Percentiles rank a stretch among this genome's conserved stretches.
Evolutionary conservation across 345 rosid genomes (phyloP).

Genomic region (Eutrema japonicum): DNA sequence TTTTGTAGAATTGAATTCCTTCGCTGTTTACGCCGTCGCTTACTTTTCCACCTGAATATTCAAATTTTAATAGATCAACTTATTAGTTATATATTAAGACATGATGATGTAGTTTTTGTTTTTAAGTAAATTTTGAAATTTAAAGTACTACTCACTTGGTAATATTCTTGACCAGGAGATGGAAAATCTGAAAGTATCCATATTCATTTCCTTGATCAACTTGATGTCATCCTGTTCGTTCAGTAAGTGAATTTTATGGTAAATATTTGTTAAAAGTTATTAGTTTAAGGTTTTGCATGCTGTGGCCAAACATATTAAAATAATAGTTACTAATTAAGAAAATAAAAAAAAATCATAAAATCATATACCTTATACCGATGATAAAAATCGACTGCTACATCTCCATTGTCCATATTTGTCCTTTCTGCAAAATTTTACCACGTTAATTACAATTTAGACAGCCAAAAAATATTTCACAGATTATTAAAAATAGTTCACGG

Average conservation of each 20-base stretch:
- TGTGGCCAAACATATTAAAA: neutral
- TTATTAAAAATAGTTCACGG: too few species aligned
- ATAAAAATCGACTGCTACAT: constrained; percentile 50
- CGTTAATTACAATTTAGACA: neutral
- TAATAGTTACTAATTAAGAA: too few species aligned
- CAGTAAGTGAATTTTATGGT: neutral
- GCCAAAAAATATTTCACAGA: neutral
- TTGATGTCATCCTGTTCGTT: constrained; percentile 49
- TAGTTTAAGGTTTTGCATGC: too few species aligned
- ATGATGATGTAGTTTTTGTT: neutral
- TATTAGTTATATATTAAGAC: neutral
- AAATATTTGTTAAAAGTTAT: neutral
- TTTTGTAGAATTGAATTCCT: constrained; percentile 53
- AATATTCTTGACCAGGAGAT: constrained; percentile 53
- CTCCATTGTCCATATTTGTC: constrained; percentile 49
- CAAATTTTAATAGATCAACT: neutral
- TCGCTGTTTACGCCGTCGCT: constrained; percentile 47
- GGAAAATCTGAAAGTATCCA: constrained; percentile 51
- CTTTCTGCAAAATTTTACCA: constrained; percentile 41
- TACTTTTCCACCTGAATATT: constrained; percentile 45
- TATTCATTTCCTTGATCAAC: constrained; percentile 44
- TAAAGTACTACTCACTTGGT: constrained; percentile 40
- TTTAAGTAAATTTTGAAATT: neutral
- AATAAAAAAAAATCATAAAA: neutral
- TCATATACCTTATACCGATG: constrained; percentile 51